These are phyloP conservation scores for Zasmidium citrigriseum DNA, from an alignment of 2,329 filamentous ascomycete species.

Conservation along the genomic window DNA sequence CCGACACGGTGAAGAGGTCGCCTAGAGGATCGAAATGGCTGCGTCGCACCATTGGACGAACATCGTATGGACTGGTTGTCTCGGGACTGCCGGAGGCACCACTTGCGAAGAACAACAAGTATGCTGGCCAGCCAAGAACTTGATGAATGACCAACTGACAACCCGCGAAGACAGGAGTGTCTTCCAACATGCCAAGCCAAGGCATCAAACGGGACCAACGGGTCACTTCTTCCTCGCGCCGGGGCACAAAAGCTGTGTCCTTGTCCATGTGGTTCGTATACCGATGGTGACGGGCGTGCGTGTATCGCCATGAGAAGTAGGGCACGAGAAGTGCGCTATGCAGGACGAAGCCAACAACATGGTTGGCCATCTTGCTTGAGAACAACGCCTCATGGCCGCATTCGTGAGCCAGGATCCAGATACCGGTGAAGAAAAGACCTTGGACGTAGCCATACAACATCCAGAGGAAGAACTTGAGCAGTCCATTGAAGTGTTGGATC, in stretches of 20 bases:
- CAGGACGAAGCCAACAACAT: conserved; percentile 63
- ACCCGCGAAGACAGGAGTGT: conserved; percentile 27
- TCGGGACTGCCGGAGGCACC: conserved; percentile 15
- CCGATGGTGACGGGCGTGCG: conserved; percentile 69
- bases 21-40: conserved; percentile 61
- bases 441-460: conserved; percentile 62
- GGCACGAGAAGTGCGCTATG: conserved; percentile 68
- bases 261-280: conserved; percentile 51
- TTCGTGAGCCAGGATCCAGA: conserved; percentile 73
- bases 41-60: conserved; percentile 56
- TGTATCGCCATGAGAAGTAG: conserved; percentile 73
- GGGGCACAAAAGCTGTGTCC: conserved; percentile 41
- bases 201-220: conserved; percentile 5
- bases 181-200: conserved; percentile 27
- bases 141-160: conserved; percentile 27
- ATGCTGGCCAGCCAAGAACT: conserved; percentile 31
- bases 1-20: conserved; percentile 52
- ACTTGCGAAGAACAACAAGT: conserved; percentile 30
- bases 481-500: background rate
- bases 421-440: conserved; percentile 65
- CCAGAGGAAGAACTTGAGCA: conserved; percentile 5
- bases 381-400: conserved; percentile 71
- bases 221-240: conserved; percentile 7
- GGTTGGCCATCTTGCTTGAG: conserved; percentile 57
- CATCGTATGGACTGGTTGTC: background rate